Evolutionary conservation across 331 rosid genomes (phyloP), one percentile per base, ranked within the genome.

Genomic region (Arachis monticola): DNA sequence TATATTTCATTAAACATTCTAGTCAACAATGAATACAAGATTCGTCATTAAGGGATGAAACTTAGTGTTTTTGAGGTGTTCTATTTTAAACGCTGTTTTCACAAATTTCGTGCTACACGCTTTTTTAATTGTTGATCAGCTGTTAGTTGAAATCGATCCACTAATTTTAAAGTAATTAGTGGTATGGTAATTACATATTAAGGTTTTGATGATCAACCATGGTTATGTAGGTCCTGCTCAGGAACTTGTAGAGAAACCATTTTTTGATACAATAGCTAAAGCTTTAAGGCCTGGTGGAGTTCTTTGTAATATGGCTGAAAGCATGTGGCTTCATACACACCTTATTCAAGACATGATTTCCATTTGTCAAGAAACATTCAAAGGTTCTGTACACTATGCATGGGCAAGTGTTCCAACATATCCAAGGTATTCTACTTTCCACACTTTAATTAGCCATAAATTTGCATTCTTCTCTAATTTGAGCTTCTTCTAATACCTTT

Each of bases 301-400:
- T 64, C 92, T 95, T 27, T 95, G 99, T 80, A 95, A 95, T 80
- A 95, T 95, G 99, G 96, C 97, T 12, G 99, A 95, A 84, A 95
- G 99, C 70, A 90, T 95, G 97, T 95, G 99, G 99, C 99, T 95
- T 47, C 99, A 95, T 75, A 92, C 99, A 40, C 99, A 95, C 84
- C 97, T 95, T 72, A 88, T 95, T 82, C 83, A 88, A 70, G 92
- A 90, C 47, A 87, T 95, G 96, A 64, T 95, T 32, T 87, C 97
- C 53, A 73, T 87, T 73, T 95, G 97, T 78, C 86, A 61, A 17
- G 85, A 87, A 78, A 88, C 70, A 62, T 95, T 95, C 82, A 90
- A 85, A 83, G 97, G 99, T 55, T 92, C 97, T 72, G 97, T 90
- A 5, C 85, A 81, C 69, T 95, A 95, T 85, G 99, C 97, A 70